Base-by-base conservation (phyloP, 805 yeast genomes). In the Ogataea minuta region DNA sequence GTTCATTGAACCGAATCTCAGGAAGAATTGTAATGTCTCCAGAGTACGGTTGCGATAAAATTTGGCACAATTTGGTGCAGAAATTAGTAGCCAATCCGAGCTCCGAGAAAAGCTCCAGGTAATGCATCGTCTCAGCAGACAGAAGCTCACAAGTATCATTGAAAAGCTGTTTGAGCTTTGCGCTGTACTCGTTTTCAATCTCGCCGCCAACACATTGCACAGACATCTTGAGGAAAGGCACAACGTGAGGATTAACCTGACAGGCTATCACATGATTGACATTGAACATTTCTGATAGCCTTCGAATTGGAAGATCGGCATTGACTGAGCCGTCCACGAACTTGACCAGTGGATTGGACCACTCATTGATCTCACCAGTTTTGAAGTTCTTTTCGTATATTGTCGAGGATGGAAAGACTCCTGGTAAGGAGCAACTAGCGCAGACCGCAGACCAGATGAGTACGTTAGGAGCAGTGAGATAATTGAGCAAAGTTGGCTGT, bases 191-290 rank as follows among this genome's bases (percentile, higher is more conserved):
- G 44, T 76, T 74, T 51, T 82, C 86, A 29, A 79, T 64, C 46
- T 76, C 81, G 6, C 86, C 86, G 9, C 88, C 89, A 14, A 79
- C 79, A 57, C 79, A 76, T 14, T 81, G 76, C 4, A 81, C 71
- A 0, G 89, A 79, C 37, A 80, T 65, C 49, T 79, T 80, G 51
- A 93, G 68, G 35, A 91, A 74, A 0, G 99, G 99, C 2, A 85
- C 86, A 11, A 93, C 95, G 59, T 93, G 99, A 0, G 97, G 95
- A 56, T 93, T 93, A 1, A 93, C 99, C 60, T 93, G 99, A 31
- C 95, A 91, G 0, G 97, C 99, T 51, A 93, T 89, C 46, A 93
- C 90, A 60, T 93, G 96, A 59, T 93, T 95, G 21, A 93, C 96
- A 56, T 93, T 91, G 61, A 93, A 93, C 96, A 93, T 89, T 58